Evolutionary conservation across 2,329 filamentous ascomycete genomes (phyloP).

Genomic region (Ophiostoma sp.): DNA sequence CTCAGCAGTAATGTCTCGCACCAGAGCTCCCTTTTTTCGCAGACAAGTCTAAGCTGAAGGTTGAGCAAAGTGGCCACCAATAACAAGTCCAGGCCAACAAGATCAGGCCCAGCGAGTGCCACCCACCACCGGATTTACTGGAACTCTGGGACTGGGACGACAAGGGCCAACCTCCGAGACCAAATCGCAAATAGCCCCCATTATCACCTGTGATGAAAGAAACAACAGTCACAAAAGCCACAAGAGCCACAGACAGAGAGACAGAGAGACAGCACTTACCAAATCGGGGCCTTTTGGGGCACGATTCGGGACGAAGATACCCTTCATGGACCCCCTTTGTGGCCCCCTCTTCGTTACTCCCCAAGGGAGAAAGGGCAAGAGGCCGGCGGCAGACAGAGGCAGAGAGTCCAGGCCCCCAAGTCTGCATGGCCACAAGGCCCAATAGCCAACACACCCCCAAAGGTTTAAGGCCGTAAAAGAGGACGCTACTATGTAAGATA

Average conservation of each 20-base stretch:
- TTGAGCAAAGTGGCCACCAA: background rate
- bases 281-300: background rate
- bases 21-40: background rate
- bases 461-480: background rate
- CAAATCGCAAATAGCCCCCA: background rate
- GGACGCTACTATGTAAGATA: background rate
- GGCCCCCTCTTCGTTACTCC: too few relatives aligned
- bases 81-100: background rate
- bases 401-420: background rate
- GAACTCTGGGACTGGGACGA: background rate
- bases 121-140: slow-evolving; percentile 10
- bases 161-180: background rate
- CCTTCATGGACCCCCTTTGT: background rate
- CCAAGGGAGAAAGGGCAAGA: slow-evolving; percentile 3
- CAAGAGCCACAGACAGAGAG: background rate
- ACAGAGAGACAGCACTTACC: background rate
- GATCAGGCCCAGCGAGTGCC: background rate
- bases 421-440: too few relatives aligned
- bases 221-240: background rate
- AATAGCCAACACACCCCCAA: background rate
- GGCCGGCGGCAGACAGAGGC: background rate
- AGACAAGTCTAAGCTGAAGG: background rate
- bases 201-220: background rate
- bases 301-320: background rate
- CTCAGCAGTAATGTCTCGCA: background rate